These are phyloP conservation scores for Dactylellina parvicollis DNA, from an alignment of 2,329 filamentous ascomycete species.

Conservation along the genomic window DNA sequence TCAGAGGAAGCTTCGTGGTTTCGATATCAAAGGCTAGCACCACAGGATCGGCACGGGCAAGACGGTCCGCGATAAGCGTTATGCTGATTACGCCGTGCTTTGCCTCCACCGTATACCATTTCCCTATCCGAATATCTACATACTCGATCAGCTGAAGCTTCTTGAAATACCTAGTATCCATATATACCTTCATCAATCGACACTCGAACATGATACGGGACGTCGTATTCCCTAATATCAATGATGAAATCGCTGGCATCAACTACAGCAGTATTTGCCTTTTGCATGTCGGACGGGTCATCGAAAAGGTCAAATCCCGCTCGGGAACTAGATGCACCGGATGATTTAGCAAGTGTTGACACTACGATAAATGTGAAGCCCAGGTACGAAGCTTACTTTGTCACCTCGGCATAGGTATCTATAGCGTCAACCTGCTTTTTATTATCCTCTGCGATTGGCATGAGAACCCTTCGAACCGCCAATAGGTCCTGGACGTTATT, in stretches of 20 bases:
- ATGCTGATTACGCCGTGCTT: conserved; percentile 90
- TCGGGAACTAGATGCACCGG: conserved; percentile 68
- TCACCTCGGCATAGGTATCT: conserved; percentile 98
- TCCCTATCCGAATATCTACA: conserved; percentile 89
- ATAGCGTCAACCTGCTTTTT: conserved; percentile 95
- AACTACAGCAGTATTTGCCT: conserved; percentile 76
- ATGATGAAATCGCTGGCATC: conserved; percentile 97
- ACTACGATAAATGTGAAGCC: background rate
- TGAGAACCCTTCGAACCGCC: conserved; percentile 81
- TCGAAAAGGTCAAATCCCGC: conserved; percentile 96
- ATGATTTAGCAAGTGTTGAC: conserved; percentile 28
- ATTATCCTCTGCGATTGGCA: conserved; percentile 94
- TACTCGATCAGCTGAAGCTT: background rate
- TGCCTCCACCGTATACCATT: conserved; percentile 95
- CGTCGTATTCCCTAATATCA: conserved; percentile 98
- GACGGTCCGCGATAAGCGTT: conserved; percentile 82
- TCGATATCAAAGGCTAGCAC: conserved; percentile 99
- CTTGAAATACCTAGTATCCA: background rate
- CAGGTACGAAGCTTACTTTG: conserved; percentile 70
- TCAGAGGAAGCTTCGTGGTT: conserved; percentile 92
- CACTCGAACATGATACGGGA: conserved; percentile 98
- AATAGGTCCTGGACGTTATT: conserved; percentile 86
- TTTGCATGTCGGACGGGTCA: conserved; percentile 78
- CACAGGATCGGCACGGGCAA: conserved; percentile 93
- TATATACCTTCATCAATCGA: conserved; percentile 86